phyloP scores from a whole-genome alignment of 495 filamentous ascomycete species.

The Filosporella fistucella region DNA sequence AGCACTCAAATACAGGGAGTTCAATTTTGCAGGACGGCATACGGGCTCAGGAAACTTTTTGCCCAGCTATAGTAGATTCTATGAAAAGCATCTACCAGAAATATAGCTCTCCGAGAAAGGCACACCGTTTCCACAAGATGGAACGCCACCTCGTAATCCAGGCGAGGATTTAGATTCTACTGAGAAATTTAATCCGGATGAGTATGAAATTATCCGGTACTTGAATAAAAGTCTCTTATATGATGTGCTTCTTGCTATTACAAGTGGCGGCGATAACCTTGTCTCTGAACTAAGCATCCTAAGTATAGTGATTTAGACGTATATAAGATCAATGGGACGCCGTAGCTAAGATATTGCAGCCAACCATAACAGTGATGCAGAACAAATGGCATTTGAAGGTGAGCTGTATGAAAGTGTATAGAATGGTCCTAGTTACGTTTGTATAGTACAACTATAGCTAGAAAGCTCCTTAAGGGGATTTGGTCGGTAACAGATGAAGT shows the following conservation, averaged over 20 bases:
- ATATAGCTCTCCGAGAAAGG: slow-evolving; percentile 7
- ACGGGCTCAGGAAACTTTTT: not conserved
- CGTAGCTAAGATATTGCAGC: not conserved
- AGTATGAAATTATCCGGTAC: slow-evolving; percentile 6
- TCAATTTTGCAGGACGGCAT: not conserved
- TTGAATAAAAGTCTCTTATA: slow-evolving; percentile 5
- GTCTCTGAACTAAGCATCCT: slow-evolving; percentile 1
- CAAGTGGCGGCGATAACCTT: slow-evolving; percentile 5
- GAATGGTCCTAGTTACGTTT: too few species aligned
- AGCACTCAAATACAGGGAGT: slow-evolving; percentile 1
- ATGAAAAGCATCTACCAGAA: slow-evolving; percentile 5
- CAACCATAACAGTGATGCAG: not conserved
- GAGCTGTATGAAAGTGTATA: too few species aligned
- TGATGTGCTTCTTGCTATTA: slow-evolving; percentile 5
- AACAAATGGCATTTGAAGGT: slow-evolving; percentile 7
- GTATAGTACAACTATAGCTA: too few species aligned
- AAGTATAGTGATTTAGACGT: not conserved
- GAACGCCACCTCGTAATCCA: slow-evolving; percentile 7
- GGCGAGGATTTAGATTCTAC: too few species aligned
- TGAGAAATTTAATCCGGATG: too few species aligned
- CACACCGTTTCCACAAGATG: not conserved
- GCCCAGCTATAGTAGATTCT: slow-evolving; percentile 6
- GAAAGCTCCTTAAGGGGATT: too few species aligned
- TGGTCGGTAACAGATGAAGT: too few species aligned
- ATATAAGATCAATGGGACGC: slow-evolving; percentile 9